Evolutionary conservation across 192 early-diverging fungal genomes (phyloP).

Genomic region (Dispira simplex): DNA sequence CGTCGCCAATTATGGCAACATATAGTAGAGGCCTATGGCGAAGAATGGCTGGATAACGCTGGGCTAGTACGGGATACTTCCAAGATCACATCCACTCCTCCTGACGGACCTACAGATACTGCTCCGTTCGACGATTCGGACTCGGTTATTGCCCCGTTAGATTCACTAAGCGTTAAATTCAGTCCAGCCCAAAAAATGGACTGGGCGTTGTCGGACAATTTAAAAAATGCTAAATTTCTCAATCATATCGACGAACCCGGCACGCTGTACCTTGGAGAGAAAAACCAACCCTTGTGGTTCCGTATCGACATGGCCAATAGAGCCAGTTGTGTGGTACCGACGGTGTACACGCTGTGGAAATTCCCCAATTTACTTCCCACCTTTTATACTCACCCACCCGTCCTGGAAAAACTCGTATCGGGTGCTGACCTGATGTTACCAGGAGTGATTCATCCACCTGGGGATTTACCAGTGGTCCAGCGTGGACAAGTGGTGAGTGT

Average conservation of each 20-base stretch:
- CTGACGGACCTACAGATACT: background rate
- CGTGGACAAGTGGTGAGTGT: constrained; percentile 13
- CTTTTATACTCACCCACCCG: constrained; percentile 48
- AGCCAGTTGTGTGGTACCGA: constrained; percentile 35
- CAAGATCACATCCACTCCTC: background rate
- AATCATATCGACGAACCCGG: constrained; percentile 47
- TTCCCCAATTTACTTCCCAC: constrained; percentile 46
- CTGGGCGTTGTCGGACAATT: constrained; percentile 29
- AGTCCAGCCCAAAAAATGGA: background rate
- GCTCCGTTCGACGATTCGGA: constrained; percentile 21
- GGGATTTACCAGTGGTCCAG: constrained; percentile 19
- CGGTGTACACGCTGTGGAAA: constrained; percentile 66
- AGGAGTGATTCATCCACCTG: constrained; percentile 17
- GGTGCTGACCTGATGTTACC: constrained; percentile 46
- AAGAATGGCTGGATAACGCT: background rate
- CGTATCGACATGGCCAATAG: constrained; percentile 27
- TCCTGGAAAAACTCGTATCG: constrained; percentile 51
- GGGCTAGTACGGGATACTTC: constrained; percentile 7
- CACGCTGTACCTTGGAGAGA: constrained; percentile 38
- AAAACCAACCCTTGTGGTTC: constrained; percentile 50
- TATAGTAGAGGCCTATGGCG: constrained; percentile 29
- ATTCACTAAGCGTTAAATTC: constrained; percentile 15
- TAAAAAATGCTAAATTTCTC: constrained; percentile 46
- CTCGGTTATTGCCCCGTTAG: constrained; percentile 18
- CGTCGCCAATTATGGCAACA: constrained; percentile 47